Evolutionary conservation across 169 alveolate genomes (phyloP).

Genomic region (Eimeria acervulina): DNA sequence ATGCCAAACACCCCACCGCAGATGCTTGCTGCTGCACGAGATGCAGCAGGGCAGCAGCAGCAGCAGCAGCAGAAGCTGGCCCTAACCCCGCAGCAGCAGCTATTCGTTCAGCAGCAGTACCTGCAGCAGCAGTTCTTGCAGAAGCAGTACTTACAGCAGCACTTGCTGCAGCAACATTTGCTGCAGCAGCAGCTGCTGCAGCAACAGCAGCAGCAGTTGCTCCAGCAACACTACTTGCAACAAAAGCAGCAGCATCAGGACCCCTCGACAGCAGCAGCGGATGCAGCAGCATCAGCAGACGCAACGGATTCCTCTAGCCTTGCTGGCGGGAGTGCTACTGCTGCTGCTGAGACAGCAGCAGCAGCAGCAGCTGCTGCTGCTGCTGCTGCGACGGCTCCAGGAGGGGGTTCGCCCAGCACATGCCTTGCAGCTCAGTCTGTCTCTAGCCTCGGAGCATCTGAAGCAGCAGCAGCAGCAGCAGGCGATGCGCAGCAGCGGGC

Average conservation of each 20-base stretch:
- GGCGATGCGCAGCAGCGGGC: slow-evolving; percentile 29
- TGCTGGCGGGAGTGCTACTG: slow-evolving; percentile 12
- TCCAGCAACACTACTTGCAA: slow-evolving; percentile 79
- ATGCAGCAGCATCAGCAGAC: slow-evolving; percentile 65
- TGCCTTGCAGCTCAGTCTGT: not conserved
- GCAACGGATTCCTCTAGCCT: slow-evolving; percentile 57
- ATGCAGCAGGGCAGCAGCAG: not conserved
- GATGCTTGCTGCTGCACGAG: slow-evolving; percentile 2
- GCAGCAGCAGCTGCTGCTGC: not conserved
- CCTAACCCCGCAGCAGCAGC: slow-evolving; percentile 51
- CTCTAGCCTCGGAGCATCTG: not conserved
- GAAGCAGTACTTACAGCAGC: slow-evolving; percentile 66
- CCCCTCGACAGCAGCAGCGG: slow-evolving; percentile 24
- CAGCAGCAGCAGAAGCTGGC: slow-evolving; percentile 39
- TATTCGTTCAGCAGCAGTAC: not conserved
- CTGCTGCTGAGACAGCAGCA: not conserved
- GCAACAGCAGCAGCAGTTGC: slow-evolving; percentile 52
- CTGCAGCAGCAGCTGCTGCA: slow-evolving; percentile 74
- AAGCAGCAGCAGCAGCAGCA: slow-evolving; percentile 52
- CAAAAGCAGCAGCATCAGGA: slow-evolving; percentile 34
- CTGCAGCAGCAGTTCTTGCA: slow-evolving; percentile 76
- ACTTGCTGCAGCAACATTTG: slow-evolving; percentile 33
- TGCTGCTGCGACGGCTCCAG: not conserved
- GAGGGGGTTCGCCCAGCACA: not conserved
- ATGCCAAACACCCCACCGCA: not conserved